These are phyloP conservation scores for Effrenium voratum DNA, from an alignment of 73 alveolate genomes.

Conservation along the genomic window DNA sequence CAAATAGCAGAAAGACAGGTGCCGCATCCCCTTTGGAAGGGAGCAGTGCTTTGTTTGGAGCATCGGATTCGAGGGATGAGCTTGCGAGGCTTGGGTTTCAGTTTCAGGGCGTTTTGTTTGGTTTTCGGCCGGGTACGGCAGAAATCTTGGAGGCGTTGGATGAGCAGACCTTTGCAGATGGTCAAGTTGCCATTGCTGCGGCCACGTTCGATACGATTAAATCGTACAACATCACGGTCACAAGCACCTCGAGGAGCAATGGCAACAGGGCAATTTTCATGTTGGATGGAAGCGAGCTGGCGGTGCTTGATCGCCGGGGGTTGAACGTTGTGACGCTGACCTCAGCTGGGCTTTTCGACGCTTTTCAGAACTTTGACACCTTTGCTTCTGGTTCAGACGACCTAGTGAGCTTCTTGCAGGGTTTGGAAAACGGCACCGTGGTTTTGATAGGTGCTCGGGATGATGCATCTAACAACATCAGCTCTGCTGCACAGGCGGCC, in stretches of 20 bases:
- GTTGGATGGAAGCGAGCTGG: not conserved
- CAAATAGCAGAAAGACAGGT: too few species aligned
- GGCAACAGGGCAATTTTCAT: not conserved
- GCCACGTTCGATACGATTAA: too few species aligned
- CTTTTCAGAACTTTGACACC: conserved; percentile 51
- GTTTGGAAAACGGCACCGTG: conserved; percentile 20
- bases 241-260: conserved; percentile 77
- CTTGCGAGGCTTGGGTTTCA: too few species aligned
- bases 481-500: conserved; percentile 42
- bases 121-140: too few species aligned
- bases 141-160: too few species aligned
- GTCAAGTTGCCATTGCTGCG: too few species aligned
- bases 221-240: conserved; percentile 32
- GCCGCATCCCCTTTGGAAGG: too few species aligned
- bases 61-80: too few species aligned
- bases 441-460: conserved; percentile 48
- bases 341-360: conserved; percentile 20
- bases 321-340: conserved; percentile 36
- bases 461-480: conserved; percentile 36
- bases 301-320: conserved; percentile 9
- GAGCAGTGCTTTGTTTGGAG: too few species aligned
- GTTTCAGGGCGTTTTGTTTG: too few species aligned
- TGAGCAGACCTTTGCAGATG: too few species aligned
- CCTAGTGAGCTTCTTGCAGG: not conserved
- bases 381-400: conserved; percentile 45